Evolutionary conservation across 148 eudicot species (phyloP).

Genomic region (Rhododendron griersonianum): DNA sequence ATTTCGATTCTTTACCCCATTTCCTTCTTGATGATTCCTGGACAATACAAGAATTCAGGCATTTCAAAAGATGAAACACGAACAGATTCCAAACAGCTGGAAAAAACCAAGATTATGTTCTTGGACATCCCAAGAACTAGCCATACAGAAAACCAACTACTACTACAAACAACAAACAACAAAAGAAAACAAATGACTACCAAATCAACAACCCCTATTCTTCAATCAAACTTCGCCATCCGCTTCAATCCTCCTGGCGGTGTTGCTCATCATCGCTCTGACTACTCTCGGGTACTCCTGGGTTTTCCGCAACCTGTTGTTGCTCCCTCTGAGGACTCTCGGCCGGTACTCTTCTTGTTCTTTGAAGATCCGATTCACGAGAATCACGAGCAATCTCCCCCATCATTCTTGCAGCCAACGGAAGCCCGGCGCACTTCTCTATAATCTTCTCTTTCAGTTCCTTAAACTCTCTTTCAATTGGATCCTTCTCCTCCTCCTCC

Average conservation of each 20-base stretch:
- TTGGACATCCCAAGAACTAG: not conserved
- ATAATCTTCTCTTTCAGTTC: slow-evolving; percentile 5
- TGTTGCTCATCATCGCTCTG: not conserved
- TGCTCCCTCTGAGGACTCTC: not conserved
- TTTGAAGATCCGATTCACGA: not conserved
- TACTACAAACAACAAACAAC: not conserved
- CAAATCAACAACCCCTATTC: not conserved
- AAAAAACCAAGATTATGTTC: not conserved
- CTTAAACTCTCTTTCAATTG: not conserved
- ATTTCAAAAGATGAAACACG: too few relatives aligned
- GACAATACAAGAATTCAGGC: not conserved
- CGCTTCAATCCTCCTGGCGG: not conserved
- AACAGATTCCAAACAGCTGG: too few relatives aligned
- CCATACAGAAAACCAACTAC: not conserved
- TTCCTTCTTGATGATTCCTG: not conserved
- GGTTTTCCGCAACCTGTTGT: not conserved
- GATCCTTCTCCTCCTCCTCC: not conserved
- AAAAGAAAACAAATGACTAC: not conserved
- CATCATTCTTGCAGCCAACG: slow-evolving; percentile 19
- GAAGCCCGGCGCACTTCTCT: slow-evolving; percentile 13
- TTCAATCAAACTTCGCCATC: too few relatives aligned
- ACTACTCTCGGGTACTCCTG: not conserved
- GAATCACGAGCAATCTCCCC: slow-evolving; percentile 7
- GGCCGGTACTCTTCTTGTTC: not conserved
- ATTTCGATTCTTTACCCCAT: not conserved